Evolutionary conservation across 1,284 basidiomycete genomes (phyloP), one percentile per base, ranked within the genome.

Genomic region (Ceraceosorus guamensis): DNA sequence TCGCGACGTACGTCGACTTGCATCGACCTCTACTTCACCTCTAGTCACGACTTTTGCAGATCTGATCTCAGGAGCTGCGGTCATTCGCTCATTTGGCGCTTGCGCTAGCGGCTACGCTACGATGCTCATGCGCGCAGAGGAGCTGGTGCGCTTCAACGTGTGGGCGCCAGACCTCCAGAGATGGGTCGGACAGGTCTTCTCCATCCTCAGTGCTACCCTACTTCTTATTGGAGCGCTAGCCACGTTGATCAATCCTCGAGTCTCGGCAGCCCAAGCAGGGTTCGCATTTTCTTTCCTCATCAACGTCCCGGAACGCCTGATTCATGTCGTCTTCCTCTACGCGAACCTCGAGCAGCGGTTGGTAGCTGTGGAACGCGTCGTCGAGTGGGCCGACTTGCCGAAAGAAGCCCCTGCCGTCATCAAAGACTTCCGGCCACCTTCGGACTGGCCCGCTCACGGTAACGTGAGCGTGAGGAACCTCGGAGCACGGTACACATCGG

Each of bases 71-170:
- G 81, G 81, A 18, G 79, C 81, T 58, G 75, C 77, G 0, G 80
- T 79, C 0, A 79, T 83, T 41, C 75, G 82, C 32, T 79, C 81
- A 0, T 82, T 80, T 55, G 80, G 79, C 49, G 81, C 81, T 52
- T 74, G 75, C 16, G 75, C 77, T 4, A 73, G 80, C 7, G 81
- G 81, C 70, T 76, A 78, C 47, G 57, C 73, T 31, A 77, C 79
- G 52, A 65, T 80, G 18, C 73, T 80, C 60, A 53, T 72, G 7
- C 75, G 78, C 24, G 57, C 81, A 24, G 80, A 82, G 63, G 76
- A 73, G 55, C 80, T 80, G 61, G 78, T 78, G 65, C 72, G 61
- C 53, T 76, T 53, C 50, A 49, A 55, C 50, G 66, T 72, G 50
- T 65, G 63, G 56, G 62, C 75, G 49, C 65, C 63, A 41, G 57